phyloP scores from a whole-genome alignment of 768 basidiomycete species.

The Rubroboletus satanas region DNA sequence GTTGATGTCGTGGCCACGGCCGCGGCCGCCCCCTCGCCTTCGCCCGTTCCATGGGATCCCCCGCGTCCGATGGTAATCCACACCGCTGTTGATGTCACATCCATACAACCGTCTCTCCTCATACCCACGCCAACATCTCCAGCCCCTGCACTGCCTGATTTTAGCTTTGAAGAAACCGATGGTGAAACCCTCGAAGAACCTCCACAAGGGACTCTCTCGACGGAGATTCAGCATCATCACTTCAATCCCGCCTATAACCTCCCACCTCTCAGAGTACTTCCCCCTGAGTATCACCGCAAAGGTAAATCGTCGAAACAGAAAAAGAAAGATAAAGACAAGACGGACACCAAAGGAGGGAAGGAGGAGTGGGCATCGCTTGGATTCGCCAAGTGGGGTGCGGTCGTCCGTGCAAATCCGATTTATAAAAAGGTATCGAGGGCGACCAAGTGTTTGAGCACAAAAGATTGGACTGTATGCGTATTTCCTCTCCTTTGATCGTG shows the following conservation, averaged over 20 bases:
- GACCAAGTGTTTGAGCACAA: constrained; percentile 72
- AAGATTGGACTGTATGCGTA: constrained; percentile 75
- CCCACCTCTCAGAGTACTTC: constrained; percentile 52
- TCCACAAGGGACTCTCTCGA: constrained; percentile 8
- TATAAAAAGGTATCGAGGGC: constrained; percentile 66
- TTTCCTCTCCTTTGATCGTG: neutral
- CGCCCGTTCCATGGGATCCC: neutral
- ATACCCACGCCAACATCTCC: constrained; percentile 38
- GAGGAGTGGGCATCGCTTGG: constrained; percentile 68
- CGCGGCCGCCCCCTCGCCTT: neutral
- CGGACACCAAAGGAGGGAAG: constrained; percentile 47
- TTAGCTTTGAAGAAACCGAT: constrained; percentile 33
- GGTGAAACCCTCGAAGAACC: constrained; percentile 21
- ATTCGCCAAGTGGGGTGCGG: constrained; percentile 67
- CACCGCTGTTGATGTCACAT: constrained; percentile 28
- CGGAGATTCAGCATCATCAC: constrained; percentile 31
- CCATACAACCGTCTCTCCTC: constrained; percentile 27
- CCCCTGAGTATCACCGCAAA: constrained; percentile 51
- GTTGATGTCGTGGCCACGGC: neutral
- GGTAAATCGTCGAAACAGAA: constrained; percentile 45
- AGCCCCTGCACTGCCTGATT: constrained; percentile 27
- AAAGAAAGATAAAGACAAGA: constrained; percentile 51
- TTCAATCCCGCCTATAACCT: constrained; percentile 49
- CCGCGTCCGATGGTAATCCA: constrained; percentile 21
- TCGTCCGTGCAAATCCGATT: constrained; percentile 73